Evolutionary conservation across 2,329 filamentous ascomycete genomes (phyloP).

Genomic region (Aspergillus clavatus): DNA sequence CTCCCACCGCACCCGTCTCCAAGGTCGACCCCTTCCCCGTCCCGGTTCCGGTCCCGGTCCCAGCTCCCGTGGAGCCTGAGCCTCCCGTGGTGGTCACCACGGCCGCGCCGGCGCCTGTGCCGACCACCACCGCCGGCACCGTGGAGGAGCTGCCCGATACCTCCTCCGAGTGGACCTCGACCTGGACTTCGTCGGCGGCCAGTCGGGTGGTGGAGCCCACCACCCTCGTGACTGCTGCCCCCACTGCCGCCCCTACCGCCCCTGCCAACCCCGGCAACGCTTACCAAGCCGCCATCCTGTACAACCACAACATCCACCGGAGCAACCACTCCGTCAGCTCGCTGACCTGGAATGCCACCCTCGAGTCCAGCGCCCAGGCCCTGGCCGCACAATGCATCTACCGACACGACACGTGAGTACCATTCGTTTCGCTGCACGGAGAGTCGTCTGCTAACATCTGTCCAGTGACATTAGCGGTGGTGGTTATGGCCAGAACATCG

Average conservation of each 20-base stretch:
- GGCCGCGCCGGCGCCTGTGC: not conserved
- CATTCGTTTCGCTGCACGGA: too few species aligned
- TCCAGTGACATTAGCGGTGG: slow-evolving; percentile 50
- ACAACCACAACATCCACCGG: slow-evolving; percentile 84
- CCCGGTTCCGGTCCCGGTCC: not conserved
- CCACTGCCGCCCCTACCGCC: slow-evolving; percentile 15
- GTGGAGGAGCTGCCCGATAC: not conserved
- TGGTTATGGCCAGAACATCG: slow-evolving; percentile 89
- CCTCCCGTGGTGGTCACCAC: slow-evolving; percentile 3
- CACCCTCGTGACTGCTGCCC: slow-evolving; percentile 13
- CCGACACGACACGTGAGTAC: slow-evolving; percentile 67
- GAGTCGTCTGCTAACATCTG: slow-evolving; percentile 8
- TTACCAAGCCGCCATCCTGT: slow-evolving; percentile 39
- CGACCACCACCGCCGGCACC: not conserved
- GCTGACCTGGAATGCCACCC: slow-evolving; percentile 61
- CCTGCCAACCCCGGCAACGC: slow-evolving; percentile 8
- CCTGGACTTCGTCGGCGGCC: slow-evolving; percentile 2
- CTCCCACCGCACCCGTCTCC: slow-evolving; percentile 8
- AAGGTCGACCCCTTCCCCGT: slow-evolving; percentile 1
- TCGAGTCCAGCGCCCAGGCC: slow-evolving; percentile 59
- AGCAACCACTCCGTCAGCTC: slow-evolving; percentile 67
- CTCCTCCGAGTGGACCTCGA: slow-evolving; percentile 1
- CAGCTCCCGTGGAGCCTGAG: not conserved
- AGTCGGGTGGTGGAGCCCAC: too few species aligned
- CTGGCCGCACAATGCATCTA: slow-evolving; percentile 67